phyloP scores from a whole-genome alignment of 2,329 filamentous ascomycete species.

The Diplodia seriata region DNA sequence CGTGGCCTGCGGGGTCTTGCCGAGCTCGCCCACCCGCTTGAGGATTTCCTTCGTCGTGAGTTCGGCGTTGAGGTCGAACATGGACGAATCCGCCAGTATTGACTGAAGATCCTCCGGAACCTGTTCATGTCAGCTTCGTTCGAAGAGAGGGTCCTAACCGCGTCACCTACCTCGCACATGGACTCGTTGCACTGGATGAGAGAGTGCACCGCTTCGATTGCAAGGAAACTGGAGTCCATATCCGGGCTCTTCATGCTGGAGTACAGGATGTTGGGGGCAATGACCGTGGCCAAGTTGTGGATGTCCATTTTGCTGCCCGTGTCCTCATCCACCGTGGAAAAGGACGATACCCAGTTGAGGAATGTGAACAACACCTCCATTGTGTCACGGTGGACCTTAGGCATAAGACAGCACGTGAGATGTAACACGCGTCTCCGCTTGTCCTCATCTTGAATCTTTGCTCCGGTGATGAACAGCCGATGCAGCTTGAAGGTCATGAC shows the following conservation, averaged over 20 bases:
- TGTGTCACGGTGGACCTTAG: constrained; percentile 89
- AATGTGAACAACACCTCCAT: constrained; percentile 96
- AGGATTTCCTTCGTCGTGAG: constrained; percentile 97
- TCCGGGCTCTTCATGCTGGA: constrained; percentile 61
- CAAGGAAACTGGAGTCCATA: constrained; percentile 84
- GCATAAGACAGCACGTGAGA: constrained; percentile 87
- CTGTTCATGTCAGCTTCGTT: constrained; percentile 57
- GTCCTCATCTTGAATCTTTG: constrained; percentile 82
- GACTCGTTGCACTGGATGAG: constrained; percentile 93
- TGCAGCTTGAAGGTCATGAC: constrained; percentile 95
- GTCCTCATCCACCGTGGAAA: constrained; percentile 96
- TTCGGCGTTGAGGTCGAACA: constrained; percentile 83
- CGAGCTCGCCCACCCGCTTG: constrained; percentile 87
- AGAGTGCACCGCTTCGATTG: constrained; percentile 90
- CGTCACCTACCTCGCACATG: constrained; percentile 88
- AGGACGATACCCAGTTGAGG: constrained; percentile 96
- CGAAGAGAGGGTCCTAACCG: neutral
- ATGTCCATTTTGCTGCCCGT: constrained; percentile 99
- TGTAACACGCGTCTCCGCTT: constrained; percentile 86
- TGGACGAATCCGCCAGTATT: constrained; percentile 79
- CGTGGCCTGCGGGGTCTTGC: constrained; percentile 67
- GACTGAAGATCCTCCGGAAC: constrained; percentile 91
- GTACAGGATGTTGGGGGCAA: constrained; percentile 92
- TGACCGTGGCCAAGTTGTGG: constrained; percentile 95
- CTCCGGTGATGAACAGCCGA: constrained; percentile 84